phyloP scores from a whole-genome alignment of 2,329 filamentous ascomycete genomes.

The Sphaerulina musiva region DNA sequence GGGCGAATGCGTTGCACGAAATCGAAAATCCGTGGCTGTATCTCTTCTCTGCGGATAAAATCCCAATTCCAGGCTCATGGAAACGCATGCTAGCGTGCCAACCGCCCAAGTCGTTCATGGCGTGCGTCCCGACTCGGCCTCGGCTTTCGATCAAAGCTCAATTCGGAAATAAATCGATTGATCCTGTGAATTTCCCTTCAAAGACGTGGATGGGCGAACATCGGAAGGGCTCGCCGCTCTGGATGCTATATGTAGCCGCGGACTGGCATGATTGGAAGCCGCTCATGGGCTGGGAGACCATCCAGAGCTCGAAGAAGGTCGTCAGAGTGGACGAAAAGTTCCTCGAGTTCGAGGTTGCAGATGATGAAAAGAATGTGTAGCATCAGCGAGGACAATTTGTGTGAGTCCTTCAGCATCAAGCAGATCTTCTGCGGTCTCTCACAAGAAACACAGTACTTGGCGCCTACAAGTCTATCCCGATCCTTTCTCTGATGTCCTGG shows the following conservation, averaged over 20 bases:
- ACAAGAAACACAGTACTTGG: no score
- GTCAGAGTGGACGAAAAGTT: background rate
- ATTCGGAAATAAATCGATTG: background rate
- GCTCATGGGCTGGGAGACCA: background rate
- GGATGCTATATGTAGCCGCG: background rate
- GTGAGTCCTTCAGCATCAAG: background rate
- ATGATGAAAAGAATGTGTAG: background rate
- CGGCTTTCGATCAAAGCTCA: background rate
- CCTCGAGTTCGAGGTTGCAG: background rate
- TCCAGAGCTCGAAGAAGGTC: background rate
- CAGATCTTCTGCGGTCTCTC: background rate
- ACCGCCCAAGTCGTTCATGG: background rate
- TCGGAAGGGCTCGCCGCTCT: no score
- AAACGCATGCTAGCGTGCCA: background rate
- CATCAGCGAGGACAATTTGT: background rate
- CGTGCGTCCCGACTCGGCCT: background rate
- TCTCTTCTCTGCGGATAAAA: background rate
- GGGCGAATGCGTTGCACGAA: background rate
- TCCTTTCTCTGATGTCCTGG: no score
- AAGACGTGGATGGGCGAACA: no score
- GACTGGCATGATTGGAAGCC: background rate
- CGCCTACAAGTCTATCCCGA: no score
- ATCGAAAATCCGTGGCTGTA: conserved; percentile 6
- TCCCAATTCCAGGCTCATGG: background rate
- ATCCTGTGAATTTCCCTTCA: background rate